Base-by-base conservation (phyloP, 2,329 filamentous ascomycete species). In the Ophiostoma ips region DNA sequence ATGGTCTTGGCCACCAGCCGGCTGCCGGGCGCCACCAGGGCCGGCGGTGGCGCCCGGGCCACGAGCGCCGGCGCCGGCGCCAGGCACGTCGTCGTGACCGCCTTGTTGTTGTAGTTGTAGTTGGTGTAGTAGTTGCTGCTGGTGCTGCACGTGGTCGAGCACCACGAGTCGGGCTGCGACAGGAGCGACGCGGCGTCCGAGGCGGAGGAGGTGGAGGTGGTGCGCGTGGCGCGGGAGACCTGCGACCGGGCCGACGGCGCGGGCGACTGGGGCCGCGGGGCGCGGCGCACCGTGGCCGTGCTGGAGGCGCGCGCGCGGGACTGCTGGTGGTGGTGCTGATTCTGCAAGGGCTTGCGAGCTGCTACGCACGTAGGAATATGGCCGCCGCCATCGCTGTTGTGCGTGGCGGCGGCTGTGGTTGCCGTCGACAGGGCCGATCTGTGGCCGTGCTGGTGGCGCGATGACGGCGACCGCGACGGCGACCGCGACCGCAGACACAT, bases 401-500 rank as follows among this genome's bases (percentile, higher is more conserved):
- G 16, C 40, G 44, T 16, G n/a, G 31, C 35, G 5, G 48, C 46
- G 5, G 49, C 49, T 3, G 34, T 46, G 3, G 50, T 31, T 2
- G 49, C 40, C 7, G 50, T 47, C 11, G 49, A 48, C 8, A 43
- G 48, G 15, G 50, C 45, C 31, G 43, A 47, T 31, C 48, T 45
- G 30, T n/a, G 24, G 15, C 33, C 31, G 21, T 19, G 19, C 19
- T 13, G 36, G 12, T 49, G 31, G 4, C 37, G 33, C n/a, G 49
- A 46, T 16, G 50, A 34, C 18, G 59, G 3, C 55, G 49, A 36
- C 2, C 70, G 40, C 66, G 66, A 33, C 9, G 41, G n/a, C n/a
- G 67, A 63, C 11, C 68, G 61, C 3, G 77, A n/a, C n/a, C n/a
- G n/a, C n/a, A n/a, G n/a, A n/a, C n/a, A n/a, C 24, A 28, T 28